Evolutionary conservation across 371 early-diverging fungal species (phyloP), one percentile per base, ranked within the genome.

Genomic region (Thermomucor indicae-seudaticae): DNA sequence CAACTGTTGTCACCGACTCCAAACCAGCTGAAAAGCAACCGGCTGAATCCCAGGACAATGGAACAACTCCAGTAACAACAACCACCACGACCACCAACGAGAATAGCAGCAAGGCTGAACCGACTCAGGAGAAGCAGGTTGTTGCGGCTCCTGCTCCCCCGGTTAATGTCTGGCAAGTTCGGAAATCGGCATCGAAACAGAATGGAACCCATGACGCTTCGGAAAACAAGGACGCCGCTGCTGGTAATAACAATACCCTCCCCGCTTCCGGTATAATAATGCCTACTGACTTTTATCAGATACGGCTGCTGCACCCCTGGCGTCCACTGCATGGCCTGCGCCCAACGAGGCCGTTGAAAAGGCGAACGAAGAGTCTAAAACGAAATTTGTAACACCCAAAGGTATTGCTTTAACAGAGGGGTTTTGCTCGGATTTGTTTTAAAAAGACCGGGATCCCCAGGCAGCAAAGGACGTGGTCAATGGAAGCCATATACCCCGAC

Each of bases 401-500:
- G 58, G 53, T 57, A 57, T 29, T 12, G 16, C 38, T 8, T 39
- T 67, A 27, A 25, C 27, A 16, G 30, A 17, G 25, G 16, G n/a
- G 47, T 34, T 34, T 17, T 24, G 14, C n/a, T 17, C 25, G 20
- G 43, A 20, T 20, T 20, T n/a, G 22, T 17, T 46, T 4, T 16
- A 6, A 31, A 12, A 11, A 12, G 34, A 29, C n/a, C 17, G 51
- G 32, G 37, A 11, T 37, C 60, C 57, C 60, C 16, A 60, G 57
- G 67, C 62, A n/a, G n/a, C 23, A 72, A 70, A 66, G 72, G 66
- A 50, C 79, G 76, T 60, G 77, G 78, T 38, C 79, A 75, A 63
- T 77, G 83, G 72, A 79, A 75, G 27, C 75, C 78, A n/a, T 70
- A 64, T 43, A 80, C 83, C 30, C 80, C 83, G 49, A 79, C 73